Evolutionary conservation across 345 rosid genomes (phyloP), one percentile per base, ranked within the genome.

Genomic region (Toxicodendron radicans): DNA sequence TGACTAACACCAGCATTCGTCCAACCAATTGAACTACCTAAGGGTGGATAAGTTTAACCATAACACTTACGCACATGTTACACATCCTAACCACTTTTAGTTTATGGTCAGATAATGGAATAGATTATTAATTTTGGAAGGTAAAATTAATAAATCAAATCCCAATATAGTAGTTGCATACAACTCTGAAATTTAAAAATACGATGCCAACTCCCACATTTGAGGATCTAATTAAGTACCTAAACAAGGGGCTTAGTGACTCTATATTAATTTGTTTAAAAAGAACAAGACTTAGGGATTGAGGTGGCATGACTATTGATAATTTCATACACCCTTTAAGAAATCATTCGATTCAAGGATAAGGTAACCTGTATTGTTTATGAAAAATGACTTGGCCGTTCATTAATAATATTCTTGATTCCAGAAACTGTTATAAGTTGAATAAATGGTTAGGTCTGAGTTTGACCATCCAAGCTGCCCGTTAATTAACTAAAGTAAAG

Each of bases 141-240:
- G 30, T 27, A 27, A 27, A 27, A 27, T 27, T 27, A 27, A 27
- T 27, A 0, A 58, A 21, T 23, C 33, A 0, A 9, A 57, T 7
- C 21, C 32, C 30, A 10, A 57, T 56, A n/a, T n/a, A n/a, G 7
- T 57, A 57, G 60, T 21, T 57, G 60, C 60, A 23, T 57, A 9
- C 30, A 11, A 60, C 32, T 27, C 18, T 5, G 12, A 51, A 18
- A 16, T 68, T 51, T 32, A 45, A 30, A 38, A 18, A 46, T 32
- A 3, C 1, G 27, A 32, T 52, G 72, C 58, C 72, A 68, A 33
- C 60, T 68, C 72, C 72, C 30, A 52, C 41, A 14, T 17, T 27
- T 66, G 71, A 66, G 41, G 45, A 49, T 49, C 58, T 49, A 49
- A 45, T 38, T 5, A 35, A 0, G 38, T 5, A 27, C 30, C 30